These are phyloP conservation scores for Lactarius psammicola DNA, from an alignment of 768 basidiomycete species.

Conservation along the genomic window DNA sequence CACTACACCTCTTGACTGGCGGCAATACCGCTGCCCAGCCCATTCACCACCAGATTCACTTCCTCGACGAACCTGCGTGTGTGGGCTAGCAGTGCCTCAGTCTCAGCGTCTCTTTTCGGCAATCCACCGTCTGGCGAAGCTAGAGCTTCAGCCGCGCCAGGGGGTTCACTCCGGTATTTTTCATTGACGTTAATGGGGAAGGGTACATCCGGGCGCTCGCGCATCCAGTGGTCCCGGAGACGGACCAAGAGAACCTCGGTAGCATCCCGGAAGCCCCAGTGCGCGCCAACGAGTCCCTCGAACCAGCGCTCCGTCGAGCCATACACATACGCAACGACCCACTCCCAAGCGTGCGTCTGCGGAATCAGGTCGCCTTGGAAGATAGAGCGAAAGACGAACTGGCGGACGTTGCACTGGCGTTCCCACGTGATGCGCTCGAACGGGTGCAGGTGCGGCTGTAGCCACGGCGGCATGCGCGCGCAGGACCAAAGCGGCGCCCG, in stretches of 20 bases:
- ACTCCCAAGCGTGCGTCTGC: slow-evolving; percentile 29
- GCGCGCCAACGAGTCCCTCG: slow-evolving; percentile 33
- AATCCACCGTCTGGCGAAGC: background rate
- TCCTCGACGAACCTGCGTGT: slow-evolving; percentile 24
- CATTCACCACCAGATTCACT: slow-evolving; percentile 22
- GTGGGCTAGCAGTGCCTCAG: slow-evolving; percentile 9
- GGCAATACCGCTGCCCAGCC: slow-evolving; percentile 14
- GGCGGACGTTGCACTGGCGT: slow-evolving; percentile 31
- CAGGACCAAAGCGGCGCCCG: slow-evolving; percentile 38
- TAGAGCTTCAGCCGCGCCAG: background rate
- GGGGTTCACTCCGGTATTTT: background rate
- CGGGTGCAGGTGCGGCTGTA: slow-evolving; percentile 28
- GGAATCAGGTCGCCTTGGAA: slow-evolving; percentile 26
- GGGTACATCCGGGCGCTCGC: slow-evolving; percentile 31
- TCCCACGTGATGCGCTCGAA: slow-evolving; percentile 32
- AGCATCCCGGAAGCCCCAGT: slow-evolving; percentile 33
- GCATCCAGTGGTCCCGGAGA: slow-evolving; percentile 33
- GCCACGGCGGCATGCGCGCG: slow-evolving; percentile 36
- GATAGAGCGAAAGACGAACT: slow-evolving; percentile 31
- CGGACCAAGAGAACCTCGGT: slow-evolving; percentile 32
- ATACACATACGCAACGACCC: slow-evolving; percentile 35
- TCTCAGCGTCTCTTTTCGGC: background rate
- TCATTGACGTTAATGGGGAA: slow-evolving; percentile 29
- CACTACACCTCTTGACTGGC: slow-evolving; percentile 2
- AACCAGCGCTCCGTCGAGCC: slow-evolving; percentile 37